These are phyloP conservation scores for Clavulina sp. DNA, from an alignment of 768 basidiomycete species.

Conservation along the genomic window DNA sequence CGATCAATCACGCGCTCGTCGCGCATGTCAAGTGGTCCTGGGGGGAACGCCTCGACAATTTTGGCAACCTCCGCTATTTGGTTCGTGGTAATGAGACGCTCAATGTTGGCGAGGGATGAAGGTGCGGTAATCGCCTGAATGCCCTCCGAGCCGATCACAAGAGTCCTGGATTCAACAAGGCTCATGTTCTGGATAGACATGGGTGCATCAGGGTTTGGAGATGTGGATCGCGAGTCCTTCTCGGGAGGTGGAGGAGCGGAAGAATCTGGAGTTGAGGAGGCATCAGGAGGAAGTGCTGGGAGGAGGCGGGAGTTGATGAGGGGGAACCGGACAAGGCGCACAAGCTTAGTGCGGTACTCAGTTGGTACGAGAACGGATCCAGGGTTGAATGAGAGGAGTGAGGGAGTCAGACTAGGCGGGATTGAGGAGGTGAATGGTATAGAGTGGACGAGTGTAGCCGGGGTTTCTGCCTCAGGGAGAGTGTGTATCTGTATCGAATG, in stretches of 20 bases:
- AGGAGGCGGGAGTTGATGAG: constrained; percentile 14
- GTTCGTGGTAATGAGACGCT: constrained; percentile 46
- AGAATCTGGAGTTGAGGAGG: not conserved
- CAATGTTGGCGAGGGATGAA: constrained; percentile 54
- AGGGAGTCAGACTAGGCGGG: constrained; percentile 29
- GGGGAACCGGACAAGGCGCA: constrained; percentile 20
- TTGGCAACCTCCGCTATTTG: constrained; percentile 35
- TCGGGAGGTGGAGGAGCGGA: constrained; percentile 11
- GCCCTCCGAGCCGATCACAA: constrained; percentile 42
- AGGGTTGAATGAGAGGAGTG: constrained; percentile 26
- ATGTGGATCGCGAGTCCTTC: not conserved
- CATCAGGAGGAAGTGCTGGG: not conserved
- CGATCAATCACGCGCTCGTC: constrained; percentile 26
- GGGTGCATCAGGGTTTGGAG: not conserved
- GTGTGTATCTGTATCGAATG: constrained; percentile 67
- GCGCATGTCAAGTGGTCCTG: not conserved
- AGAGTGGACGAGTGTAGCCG: constrained; percentile 34
- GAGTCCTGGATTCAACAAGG: constrained; percentile 30
- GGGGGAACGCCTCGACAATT: not conserved
- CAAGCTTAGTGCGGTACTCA: constrained; percentile 23
- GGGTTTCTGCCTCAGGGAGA: constrained; percentile 51
- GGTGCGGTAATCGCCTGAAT: constrained; percentile 48
- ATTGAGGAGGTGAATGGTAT: constrained; percentile 24
- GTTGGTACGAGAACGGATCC: constrained; percentile 29
- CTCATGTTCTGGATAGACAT: not conserved